A percentile compares a stretch with the other conserved stretches of the same genome.
Conservation (phyloP, 192 early-diverging fungal genomes). For the Coemansia sp. region DNA sequence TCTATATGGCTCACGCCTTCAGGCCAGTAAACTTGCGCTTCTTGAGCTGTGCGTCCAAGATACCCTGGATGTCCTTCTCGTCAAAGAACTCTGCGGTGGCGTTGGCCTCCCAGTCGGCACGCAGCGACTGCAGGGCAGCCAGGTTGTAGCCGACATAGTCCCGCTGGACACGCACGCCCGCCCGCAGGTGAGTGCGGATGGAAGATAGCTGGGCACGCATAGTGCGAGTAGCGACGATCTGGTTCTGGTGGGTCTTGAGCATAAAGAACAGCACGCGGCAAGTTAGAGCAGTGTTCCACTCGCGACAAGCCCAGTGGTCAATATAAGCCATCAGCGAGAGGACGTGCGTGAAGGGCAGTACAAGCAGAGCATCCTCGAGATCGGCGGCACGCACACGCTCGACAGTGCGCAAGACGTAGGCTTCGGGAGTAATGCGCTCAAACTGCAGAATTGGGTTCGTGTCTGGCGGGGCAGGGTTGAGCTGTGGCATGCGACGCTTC, state of each 20-base stretch:
- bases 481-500: slow-evolving; percentile 35
- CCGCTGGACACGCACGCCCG: slow-evolving; percentile 69
- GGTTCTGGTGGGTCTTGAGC: slow-evolving; percentile 85
- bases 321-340: slow-evolving; percentile 76
- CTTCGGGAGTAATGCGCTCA: slow-evolving; percentile 69
- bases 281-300: slow-evolving; percentile 75
- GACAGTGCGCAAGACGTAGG: slow-evolving; percentile 78
- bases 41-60: slow-evolving; percentile 60
- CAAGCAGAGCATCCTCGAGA: slow-evolving; percentile 86
- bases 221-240: slow-evolving; percentile 80
- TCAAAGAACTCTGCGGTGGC: slow-evolving; percentile 76
- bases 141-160: slow-evolving; percentile 90
- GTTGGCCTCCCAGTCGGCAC: slow-evolving; percentile 75
- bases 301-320: slow-evolving; percentile 80
- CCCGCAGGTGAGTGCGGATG: slow-evolving; percentile 68
- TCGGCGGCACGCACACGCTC: slow-evolving; percentile 83
- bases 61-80: slow-evolving; percentile 61
- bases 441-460: slow-evolving; percentile 69
- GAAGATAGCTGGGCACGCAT: slow-evolving; percentile 76
- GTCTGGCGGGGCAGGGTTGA: slow-evolving; percentile 55
- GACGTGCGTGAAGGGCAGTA: slow-evolving; percentile 85
- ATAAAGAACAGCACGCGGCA: slow-evolving; percentile 86
- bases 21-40: slow-evolving; percentile 74
- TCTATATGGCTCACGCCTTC: slow-evolving; percentile 17
- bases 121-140: slow-evolving; percentile 77